These are phyloP conservation scores for Cyclotella choctawhatcheeana DNA, from an alignment of 108 stramenopile species.

Conservation along the genomic window DNA sequence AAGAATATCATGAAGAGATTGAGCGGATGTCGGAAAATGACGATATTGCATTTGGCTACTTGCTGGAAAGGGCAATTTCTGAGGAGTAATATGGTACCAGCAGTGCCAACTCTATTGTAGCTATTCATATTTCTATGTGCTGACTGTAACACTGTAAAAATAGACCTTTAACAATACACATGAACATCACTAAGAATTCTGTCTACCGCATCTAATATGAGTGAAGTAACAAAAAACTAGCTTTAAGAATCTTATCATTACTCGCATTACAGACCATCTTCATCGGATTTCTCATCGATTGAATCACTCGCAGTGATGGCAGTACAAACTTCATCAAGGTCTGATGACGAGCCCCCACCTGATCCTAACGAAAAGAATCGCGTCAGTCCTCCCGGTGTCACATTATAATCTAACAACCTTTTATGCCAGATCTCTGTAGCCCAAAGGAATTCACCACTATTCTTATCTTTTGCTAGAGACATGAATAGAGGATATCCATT, in stretches of 20 bases:
- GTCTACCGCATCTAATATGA: too few relatives aligned
- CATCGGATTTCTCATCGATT: not conserved
- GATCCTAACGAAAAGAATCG: conserved; percentile 19
- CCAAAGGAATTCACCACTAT: conserved; percentile 43
- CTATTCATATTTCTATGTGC: too few relatives aligned
- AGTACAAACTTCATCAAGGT: not conserved
- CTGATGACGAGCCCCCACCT: not conserved
- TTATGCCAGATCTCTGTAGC: conserved; percentile 55
- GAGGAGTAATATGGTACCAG: too few relatives aligned
- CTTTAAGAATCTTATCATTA: too few relatives aligned
- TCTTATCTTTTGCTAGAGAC: conserved; percentile 53
- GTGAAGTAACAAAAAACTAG: too few relatives aligned
- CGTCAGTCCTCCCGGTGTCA: conserved; percentile 22
- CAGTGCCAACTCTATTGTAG: too few relatives aligned
- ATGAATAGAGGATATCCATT: conserved; percentile 54
- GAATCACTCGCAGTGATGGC: not conserved
- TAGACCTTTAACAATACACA: too few relatives aligned
- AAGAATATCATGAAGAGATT: conserved; percentile 47
- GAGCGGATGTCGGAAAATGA: conserved; percentile 50
- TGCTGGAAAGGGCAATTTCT: conserved; percentile 48
- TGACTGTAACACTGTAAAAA: too few relatives aligned
- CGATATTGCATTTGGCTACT: conserved; percentile 51
- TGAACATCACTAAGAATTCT: too few relatives aligned
- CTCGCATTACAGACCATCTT: too few relatives aligned
- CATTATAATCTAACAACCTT: conserved; percentile 38